phyloP scores from a whole-genome alignment of 805 yeast genomes.

The Isabelozyma gotoi region DNA sequence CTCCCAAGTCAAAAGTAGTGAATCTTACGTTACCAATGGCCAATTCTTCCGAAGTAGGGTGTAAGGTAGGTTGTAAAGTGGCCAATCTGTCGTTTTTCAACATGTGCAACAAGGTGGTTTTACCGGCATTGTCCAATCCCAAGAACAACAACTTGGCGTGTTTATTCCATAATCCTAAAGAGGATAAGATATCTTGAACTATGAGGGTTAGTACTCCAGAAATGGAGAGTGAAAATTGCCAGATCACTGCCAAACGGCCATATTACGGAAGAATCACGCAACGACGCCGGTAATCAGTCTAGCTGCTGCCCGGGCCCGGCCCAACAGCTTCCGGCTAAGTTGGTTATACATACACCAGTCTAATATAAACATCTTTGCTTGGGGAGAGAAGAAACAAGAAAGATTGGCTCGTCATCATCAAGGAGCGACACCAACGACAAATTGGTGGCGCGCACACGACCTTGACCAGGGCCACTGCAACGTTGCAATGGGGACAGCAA shows the following conservation, averaged over 20 bases:
- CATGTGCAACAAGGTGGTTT: slow-evolving; percentile 48
- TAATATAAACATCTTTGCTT: slow-evolving; percentile 31
- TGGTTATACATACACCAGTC: slow-evolving; percentile 40
- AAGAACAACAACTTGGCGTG: slow-evolving; percentile 48
- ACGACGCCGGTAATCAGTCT: background rate
- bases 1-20: slow-evolving; percentile 98
- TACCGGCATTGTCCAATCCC: slow-evolving; percentile 49
- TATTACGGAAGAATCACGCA: background rate
- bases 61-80: slow-evolving; percentile 95
- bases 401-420: background rate
- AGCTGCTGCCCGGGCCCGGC: background rate
- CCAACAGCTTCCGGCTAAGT: too few species aligned
- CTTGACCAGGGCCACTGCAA: too few species aligned
- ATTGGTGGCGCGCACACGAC: background rate
- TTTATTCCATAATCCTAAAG: slow-evolving; percentile 49
- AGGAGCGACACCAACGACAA: background rate
- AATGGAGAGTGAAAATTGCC: background rate
- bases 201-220: slow-evolving; percentile 7
- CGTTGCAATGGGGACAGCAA: too few species aligned
- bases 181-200: slow-evolving; percentile 47
- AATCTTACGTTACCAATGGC: slow-evolving; percentile 95
- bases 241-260: too few species aligned
- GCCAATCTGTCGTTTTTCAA: slow-evolving; percentile 92
- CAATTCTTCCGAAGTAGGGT: slow-evolving; percentile 97
- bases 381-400: background rate